Conservation (phyloP, 495 filamentous ascomycete species). For the Collariella sp. region DNA sequence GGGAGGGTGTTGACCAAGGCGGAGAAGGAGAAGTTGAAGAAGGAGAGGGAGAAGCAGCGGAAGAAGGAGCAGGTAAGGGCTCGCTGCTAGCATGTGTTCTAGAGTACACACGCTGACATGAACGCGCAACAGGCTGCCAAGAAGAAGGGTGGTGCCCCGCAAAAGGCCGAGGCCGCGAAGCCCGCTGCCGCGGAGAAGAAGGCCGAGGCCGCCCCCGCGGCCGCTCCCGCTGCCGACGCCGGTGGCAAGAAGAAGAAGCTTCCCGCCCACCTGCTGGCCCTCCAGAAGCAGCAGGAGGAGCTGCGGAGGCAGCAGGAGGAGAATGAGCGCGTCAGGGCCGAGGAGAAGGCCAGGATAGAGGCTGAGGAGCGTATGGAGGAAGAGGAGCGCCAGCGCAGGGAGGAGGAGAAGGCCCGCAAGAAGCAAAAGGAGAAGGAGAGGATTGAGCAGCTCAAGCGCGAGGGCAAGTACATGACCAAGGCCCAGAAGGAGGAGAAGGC, state of each 20-base stretch:
- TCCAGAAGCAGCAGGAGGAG: constrained; percentile 91
- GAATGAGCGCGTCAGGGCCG: constrained; percentile 54
- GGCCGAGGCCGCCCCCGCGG: constrained; percentile 23
- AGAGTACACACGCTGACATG: constrained; percentile 12
- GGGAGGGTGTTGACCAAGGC: constrained; percentile 81
- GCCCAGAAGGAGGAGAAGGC: constrained; percentile 83
- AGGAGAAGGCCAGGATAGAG: constrained; percentile 63
- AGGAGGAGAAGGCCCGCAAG: constrained; percentile 54
- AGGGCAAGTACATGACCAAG: constrained; percentile 91
- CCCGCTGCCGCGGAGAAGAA: constrained; percentile 40
- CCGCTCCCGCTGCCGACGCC: constrained; percentile 34
- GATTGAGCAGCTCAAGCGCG: constrained; percentile 89
- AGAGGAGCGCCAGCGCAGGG: constrained; percentile 54
- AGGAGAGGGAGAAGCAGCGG: constrained; percentile 88
- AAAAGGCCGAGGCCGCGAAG: constrained; percentile 46
- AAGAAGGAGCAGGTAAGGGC: constrained; percentile 73
- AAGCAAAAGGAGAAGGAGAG: constrained; percentile 95
- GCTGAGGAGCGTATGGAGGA: constrained; percentile 58
- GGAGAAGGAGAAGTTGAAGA: constrained; percentile 93
- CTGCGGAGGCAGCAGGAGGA: constrained; percentile 68
- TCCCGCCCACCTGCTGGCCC: constrained; percentile 64
- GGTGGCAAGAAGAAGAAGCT: constrained; percentile 82
- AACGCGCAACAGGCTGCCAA: constrained; percentile 44
- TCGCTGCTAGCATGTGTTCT: neutral
- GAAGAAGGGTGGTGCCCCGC: constrained; percentile 51